Conservation (phyloP, 306 rosid species). For the Cyclanthera cordifolia region DNA sequence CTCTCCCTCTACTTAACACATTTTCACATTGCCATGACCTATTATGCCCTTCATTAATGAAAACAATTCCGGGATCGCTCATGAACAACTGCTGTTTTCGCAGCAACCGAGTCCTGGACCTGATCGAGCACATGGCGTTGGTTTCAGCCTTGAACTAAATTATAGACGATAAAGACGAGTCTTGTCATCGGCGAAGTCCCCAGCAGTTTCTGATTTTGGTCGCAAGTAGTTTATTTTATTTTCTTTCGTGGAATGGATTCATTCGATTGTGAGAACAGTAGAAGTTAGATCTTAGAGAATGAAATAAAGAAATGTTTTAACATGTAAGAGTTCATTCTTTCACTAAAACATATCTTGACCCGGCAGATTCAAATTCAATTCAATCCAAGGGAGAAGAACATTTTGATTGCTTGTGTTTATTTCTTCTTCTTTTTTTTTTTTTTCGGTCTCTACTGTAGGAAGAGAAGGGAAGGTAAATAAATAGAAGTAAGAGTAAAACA, state of each 20-base stretch:
- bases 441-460: no score
- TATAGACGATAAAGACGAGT: not conserved
- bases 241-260: slow-evolving; percentile 12
- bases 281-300: slow-evolving; percentile 3
- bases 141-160: slow-evolving; percentile 46
- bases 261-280: not conserved
- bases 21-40: not conserved
- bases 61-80: not conserved
- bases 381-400: not conserved
- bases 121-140: slow-evolving; percentile 87
- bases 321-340: slow-evolving; percentile 8
- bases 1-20: slow-evolving; percentile 8
- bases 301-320: slow-evolving; percentile 1
- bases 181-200: not conserved
- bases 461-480: no score
- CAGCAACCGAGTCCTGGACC: slow-evolving; percentile 97
- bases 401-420: not conserved
- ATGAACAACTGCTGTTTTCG: not conserved
- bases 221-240: no score
- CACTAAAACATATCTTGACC: slow-evolving; percentile 2
- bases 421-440: no score
- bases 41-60: not conserved
- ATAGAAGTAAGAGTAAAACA: no score
- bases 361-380: not conserved
- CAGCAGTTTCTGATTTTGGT: not conserved